Base-by-base conservation (phyloP, 257 asterid genomes). In the Orobanche coerulescens region DNA sequence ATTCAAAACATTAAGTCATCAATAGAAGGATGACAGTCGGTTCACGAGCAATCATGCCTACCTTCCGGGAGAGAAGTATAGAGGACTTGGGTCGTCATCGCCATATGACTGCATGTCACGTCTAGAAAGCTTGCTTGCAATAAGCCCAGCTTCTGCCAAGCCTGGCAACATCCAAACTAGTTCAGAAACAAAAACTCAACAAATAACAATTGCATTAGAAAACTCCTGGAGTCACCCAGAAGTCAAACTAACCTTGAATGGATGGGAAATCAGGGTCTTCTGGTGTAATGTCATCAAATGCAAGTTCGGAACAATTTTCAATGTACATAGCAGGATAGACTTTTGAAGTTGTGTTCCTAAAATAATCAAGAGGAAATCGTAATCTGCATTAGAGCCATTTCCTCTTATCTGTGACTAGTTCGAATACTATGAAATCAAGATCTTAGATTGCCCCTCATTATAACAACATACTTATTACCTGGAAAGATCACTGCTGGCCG, bases 311-410 rank as follows among this genome's bases (percentile, higher is more conserved):
- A 63, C 81, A 76, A 76, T 89, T 84, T 67, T 93, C 96, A 36
- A 93, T 93, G 82, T 77, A 93, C 99, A 93, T 93, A 66, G 99
- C 99, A 62, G 99, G 97, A 73, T 93, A 89, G 62, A 93, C 97
- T 77, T 93, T 93, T 56, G 97, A 84, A 56, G 88, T 74, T 23
- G 84, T 76, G 76, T 73, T 81, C 85, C 99, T 93, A 75, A 64
- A 79, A 36, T 33, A 70, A 74, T 36, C 14, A 61, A 61, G 42
- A 60, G 20, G 34, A 22, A 33, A 70, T 65, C 39, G 69, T 42
- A 57, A 59, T 57, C 46, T 43, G 68, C 46, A 40, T 55, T 16
- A 53, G 24, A 58, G 11, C 25, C 66, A 59, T 61, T 36, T 5
- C 20, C 24, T 36, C 22, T 30, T 19, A 49, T 36, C 25, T 54